phyloP scores from a whole-genome alignment of 176 grass and related monocot genomes.

The Oryza officinalis region DNA sequence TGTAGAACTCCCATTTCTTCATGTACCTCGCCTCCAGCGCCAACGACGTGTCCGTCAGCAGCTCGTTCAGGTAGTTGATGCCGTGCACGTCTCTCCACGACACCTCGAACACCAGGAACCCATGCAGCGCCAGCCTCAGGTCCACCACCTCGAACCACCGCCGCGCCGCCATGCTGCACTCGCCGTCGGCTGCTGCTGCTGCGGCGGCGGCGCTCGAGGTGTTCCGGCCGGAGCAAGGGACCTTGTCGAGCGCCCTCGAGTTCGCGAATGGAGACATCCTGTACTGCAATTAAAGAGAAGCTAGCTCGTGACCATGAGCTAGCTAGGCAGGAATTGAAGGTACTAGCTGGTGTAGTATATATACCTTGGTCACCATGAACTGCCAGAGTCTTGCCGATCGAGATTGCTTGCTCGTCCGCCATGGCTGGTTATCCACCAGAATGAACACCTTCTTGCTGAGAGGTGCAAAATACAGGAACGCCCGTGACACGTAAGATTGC shows the following conservation, averaged over 20 bases:
- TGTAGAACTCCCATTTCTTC: conserved; percentile 93
- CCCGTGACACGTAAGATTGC: conserved; percentile 74
- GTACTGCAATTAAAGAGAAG: conserved; percentile 51
- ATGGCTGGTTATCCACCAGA: conserved; percentile 92
- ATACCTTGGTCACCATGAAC: conserved; percentile 90
- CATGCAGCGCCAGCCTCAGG: conserved; percentile 55
- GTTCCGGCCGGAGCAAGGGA: not conserved
- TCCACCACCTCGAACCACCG: conserved; percentile 57
- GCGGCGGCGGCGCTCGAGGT: not conserved
- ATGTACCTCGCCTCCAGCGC: conserved; percentile 86
- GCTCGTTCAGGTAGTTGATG: conserved; percentile 93
- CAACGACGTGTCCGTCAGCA: conserved; percentile 77
- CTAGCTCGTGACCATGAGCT: too few species aligned
- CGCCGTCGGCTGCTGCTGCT: not conserved
- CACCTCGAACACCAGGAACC: conserved; percentile 93
- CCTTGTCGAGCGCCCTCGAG: conserved; percentile 31
- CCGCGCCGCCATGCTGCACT: conserved; percentile 10
- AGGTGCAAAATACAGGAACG: conserved; percentile 77
- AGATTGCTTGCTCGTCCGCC: conserved; percentile 65
- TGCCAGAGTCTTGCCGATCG: conserved; percentile 81
- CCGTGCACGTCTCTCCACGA: conserved; percentile 80
- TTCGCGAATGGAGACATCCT: conserved; percentile 93
- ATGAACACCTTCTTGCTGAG: conserved; percentile 80
- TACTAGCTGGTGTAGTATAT: too few species aligned
- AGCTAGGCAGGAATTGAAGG: not conserved